phyloP scores from a whole-genome alignment of 345 rosid genomes.

The Boechera retrofracta region DNA sequence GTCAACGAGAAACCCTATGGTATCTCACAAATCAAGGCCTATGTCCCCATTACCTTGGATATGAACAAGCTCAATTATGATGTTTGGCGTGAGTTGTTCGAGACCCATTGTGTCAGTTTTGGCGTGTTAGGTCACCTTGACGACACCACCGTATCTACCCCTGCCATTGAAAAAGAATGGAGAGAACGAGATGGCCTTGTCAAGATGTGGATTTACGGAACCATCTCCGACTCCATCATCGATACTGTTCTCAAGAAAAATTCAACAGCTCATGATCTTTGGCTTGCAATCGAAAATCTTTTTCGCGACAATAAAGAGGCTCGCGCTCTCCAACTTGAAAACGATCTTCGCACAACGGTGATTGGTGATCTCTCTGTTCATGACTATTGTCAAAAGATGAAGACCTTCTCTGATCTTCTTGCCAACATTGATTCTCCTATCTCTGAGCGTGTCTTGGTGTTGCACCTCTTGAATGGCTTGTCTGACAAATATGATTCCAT shows the following conservation, averaged over 20 bases:
- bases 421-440: background rate
- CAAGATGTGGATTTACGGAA: background rate
- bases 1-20: too few species aligned
- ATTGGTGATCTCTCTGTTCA: background rate
- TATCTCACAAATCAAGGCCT: too few species aligned
- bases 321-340: background rate
- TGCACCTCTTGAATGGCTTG: background rate
- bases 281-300: accelerated
- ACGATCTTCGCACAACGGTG: background rate
- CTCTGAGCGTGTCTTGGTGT: background rate
- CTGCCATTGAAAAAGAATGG: background rate
- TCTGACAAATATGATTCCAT: background rate
- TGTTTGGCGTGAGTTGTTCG: background rate
- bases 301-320: background rate
- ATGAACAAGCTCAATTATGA: background rate
- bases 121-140: background rate
- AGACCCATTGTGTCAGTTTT: background rate
- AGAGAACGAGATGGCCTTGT: background rate
- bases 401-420: background rate
- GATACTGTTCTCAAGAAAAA: background rate
- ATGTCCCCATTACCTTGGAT: too few species aligned
- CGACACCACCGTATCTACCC: accelerated
- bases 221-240: background rate
- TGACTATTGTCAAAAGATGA: background rate
- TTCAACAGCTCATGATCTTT: accelerated